Evolutionary conservation across 352 stramenopile species (phyloP).

Genomic region (Phytophthora idaei): DNA sequence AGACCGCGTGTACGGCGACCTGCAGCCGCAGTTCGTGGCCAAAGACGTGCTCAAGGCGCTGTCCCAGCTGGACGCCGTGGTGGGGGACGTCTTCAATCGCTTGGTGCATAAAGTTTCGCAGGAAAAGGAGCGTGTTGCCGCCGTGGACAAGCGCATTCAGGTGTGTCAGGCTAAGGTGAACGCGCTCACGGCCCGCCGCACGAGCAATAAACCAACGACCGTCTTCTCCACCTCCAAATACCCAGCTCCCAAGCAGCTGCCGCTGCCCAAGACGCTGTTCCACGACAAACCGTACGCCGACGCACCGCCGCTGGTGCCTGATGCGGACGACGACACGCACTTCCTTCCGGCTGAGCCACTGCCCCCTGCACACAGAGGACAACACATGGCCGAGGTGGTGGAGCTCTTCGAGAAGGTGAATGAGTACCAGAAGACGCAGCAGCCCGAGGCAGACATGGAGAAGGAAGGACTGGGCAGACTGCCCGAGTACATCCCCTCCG

Average conservation of each 20-base stretch:
- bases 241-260: conserved; percentile 72
- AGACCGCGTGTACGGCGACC: conserved; percentile 88
- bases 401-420: conserved; percentile 89
- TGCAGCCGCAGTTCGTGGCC: conserved; percentile 83
- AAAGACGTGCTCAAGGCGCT: conserved; percentile 89
- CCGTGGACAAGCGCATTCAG: conserved; percentile 75
- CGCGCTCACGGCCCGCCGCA: conserved; percentile 76
- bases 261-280: conserved; percentile 79
- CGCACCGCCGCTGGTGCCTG: conserved; percentile 63
- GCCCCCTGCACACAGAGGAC: conserved; percentile 68
- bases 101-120: conserved; percentile 75
- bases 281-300: conserved; percentile 86
- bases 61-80: conserved; percentile 79
- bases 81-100: conserved; percentile 87
- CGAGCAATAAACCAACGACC: conserved; percentile 86
- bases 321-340: conserved; percentile 80
- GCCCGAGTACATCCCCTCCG: conserved; percentile 82
- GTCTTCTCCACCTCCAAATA: conserved; percentile 91
- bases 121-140: conserved; percentile 81
- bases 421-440: conserved; percentile 71
- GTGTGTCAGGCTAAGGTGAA: conserved; percentile 88
- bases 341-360: conserved; percentile 81
- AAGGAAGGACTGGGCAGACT: conserved; percentile 81
- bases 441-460: conserved; percentile 81
- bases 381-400: conserved; percentile 82